Evolutionary conservation across 2,329 filamentous ascomycete genomes (phyloP).

Genomic region (Mariannaea elegans): DNA sequence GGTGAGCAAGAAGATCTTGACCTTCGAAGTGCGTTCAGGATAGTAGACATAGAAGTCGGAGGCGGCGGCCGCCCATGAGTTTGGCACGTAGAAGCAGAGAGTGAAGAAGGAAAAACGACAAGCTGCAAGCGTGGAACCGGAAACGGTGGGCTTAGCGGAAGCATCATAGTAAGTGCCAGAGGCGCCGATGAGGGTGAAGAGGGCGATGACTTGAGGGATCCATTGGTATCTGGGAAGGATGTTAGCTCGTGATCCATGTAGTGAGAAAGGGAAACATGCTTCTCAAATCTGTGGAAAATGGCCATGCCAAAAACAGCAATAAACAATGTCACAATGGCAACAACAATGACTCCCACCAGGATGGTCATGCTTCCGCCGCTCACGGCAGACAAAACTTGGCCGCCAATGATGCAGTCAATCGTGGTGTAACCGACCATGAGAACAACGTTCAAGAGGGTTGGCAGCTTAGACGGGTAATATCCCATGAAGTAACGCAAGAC

Average conservation of each 20-base stretch:
- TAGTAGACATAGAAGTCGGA: slow-evolving; percentile 87
- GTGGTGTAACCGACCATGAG: slow-evolving; percentile 80
- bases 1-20: slow-evolving; percentile 74
- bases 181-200: slow-evolving; percentile 77
- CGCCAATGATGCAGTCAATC: slow-evolving; percentile 82
- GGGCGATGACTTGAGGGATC: slow-evolving; percentile 76
- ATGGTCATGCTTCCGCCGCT: slow-evolving; percentile 72
- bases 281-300: slow-evolving; percentile 77
- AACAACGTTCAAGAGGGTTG: slow-evolving; percentile 54
- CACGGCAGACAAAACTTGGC: slow-evolving; percentile 79
- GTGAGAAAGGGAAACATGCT: slow-evolving; percentile 20
- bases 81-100: slow-evolving; percentile 64
- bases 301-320: slow-evolving; percentile 68
- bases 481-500: slow-evolving; percentile 82
- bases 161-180: slow-evolving; percentile 67
- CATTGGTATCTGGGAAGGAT: slow-evolving; percentile 40
- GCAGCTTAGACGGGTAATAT: slow-evolving; percentile 57
- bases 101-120: slow-evolving; percentile 72
- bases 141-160: slow-evolving; percentile 67
- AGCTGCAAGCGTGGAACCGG: slow-evolving; percentile 72
- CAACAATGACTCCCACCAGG: slow-evolving; percentile 78
- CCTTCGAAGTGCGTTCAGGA: slow-evolving; percentile 65
- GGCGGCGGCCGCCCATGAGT: slow-evolving; percentile 74
- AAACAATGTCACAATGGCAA: slow-evolving; percentile 76
- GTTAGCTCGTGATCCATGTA: background rate